Evolutionary conservation across 176 grass and related monocot genomes (phyloP).

Genomic region (Otatea glauca): DNA sequence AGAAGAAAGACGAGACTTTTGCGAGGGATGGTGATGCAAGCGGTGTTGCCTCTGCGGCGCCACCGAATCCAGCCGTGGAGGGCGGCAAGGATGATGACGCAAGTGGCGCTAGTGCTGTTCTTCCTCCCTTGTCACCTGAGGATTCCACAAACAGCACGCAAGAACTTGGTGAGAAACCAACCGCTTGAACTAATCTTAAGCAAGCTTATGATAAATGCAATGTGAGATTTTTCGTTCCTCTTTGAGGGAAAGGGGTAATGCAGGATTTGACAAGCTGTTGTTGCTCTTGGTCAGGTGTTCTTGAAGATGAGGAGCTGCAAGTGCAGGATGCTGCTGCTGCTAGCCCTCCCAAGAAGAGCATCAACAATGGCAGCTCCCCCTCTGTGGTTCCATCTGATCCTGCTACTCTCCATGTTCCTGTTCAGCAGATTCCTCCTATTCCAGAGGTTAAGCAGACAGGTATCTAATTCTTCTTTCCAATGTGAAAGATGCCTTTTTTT

Average conservation of each 20-base stretch:
- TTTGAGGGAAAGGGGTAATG: background rate
- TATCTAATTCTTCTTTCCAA: background rate
- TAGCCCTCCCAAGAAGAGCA: background rate
- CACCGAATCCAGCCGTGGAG: background rate
- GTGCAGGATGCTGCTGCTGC: constrained; percentile 22
- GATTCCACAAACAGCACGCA: constrained; percentile 46
- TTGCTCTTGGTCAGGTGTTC: constrained; percentile 36
- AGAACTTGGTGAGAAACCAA: constrained; percentile 32
- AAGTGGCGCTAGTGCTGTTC: background rate
- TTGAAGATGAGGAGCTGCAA: constrained; percentile 47
- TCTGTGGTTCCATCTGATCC: constrained; percentile 46
- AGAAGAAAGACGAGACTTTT: constrained; percentile 30
- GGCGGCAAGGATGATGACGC: constrained; percentile 2
- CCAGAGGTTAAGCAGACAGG: constrained; percentile 47
- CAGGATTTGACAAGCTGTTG: constrained; percentile 4
- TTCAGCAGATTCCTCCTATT: constrained; percentile 28
- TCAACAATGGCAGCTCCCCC: background rate
- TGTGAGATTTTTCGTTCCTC: background rate
- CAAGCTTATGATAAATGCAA: background rate
- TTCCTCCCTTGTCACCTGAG: constrained; percentile 37
- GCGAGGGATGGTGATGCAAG: constrained; percentile 6
- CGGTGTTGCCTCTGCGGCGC: background rate
- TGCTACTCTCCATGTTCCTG: background rate
- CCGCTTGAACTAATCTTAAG: background rate
- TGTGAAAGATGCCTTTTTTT: background rate